A percentile compares a stretch with the other conserved stretches of the same genome.
phyloP scores from a whole-genome alignment of 1,284 basidiomycete species.

The Ustilago trichophora region DNA sequence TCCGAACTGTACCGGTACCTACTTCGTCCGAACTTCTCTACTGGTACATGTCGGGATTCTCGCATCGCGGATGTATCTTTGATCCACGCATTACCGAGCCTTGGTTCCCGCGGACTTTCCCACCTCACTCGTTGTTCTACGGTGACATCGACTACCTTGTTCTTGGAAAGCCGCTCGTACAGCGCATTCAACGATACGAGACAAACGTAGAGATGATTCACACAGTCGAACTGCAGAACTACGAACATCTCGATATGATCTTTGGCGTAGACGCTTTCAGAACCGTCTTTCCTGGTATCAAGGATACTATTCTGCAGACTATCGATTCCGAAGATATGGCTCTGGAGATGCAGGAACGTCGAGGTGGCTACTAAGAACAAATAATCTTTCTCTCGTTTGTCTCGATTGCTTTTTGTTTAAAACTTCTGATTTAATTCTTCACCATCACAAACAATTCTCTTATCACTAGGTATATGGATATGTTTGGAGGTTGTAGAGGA shows the following conservation, averaged over 20 bases:
- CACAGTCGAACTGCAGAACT: conserved; percentile 63
- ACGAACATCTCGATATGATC: conserved; percentile 65
- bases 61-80: conserved; percentile 65
- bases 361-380: conserved; percentile 9
- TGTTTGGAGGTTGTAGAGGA: too few species aligned
- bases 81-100: conserved; percentile 60
- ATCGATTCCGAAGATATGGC: conserved; percentile 49
- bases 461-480: too few species aligned
- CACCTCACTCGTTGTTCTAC: conserved; percentile 63
- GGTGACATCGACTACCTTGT: conserved; percentile 63
- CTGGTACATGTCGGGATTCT: conserved; percentile 65
- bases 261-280: conserved; percentile 62
- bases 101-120: conserved; percentile 63
- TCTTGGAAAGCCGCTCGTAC: conserved; percentile 61
- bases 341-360: conserved; percentile 36
- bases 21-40: conserved; percentile 65
- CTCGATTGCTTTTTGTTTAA: too few species aligned
- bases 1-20: conserved; percentile 58
- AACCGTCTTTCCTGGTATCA: conserved; percentile 61
- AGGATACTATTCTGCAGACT: conserved; percentile 63
- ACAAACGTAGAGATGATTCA: conserved; percentile 64
- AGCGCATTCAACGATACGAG: conserved; percentile 60
- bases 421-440: too few species aligned
- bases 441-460: too few species aligned
- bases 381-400: too few species aligned